Evolutionary conservation across 192 early-diverging fungal genomes (phyloP).

Genomic region (Mortierella hygrophila): DNA sequence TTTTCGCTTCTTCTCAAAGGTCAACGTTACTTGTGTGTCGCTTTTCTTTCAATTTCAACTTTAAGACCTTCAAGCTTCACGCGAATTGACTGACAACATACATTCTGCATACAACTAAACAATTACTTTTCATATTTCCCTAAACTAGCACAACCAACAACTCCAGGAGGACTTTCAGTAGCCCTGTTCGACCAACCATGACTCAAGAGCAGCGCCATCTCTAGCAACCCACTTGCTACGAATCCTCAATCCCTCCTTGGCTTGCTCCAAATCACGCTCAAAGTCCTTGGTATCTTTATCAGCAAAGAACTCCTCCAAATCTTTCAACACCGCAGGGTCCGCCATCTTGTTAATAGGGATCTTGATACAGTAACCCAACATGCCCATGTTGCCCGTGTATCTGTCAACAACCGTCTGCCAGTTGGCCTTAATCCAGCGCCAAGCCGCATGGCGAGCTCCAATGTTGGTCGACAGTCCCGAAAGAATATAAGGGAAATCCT

Average conservation of each 20-base stretch:
- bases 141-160: too few species aligned
- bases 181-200: conserved; percentile 40
- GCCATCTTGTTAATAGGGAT: conserved; percentile 63
- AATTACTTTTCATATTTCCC: too few species aligned
- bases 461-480: conserved; percentile 57
- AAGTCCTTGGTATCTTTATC: conserved; percentile 64
- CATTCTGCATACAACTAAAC: too few species aligned
- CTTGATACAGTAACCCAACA: conserved; percentile 69
- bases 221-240: conserved; percentile 63
- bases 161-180: conserved; percentile 17
- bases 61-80: too few species aligned
- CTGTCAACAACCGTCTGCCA: conserved; percentile 61
- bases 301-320: conserved; percentile 66
- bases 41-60: too few species aligned
- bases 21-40: too few species aligned
- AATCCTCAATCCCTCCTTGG: conserved; percentile 68
- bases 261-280: conserved; percentile 71
- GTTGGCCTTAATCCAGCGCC: conserved; percentile 67
- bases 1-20: neutral
- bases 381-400: conserved; percentile 70
- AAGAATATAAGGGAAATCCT: conserved; percentile 69
- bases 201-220: conserved; percentile 66
- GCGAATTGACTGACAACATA: too few species aligned
- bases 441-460: conserved; percentile 61
- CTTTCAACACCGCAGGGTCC: conserved; percentile 60